Evolutionary conservation across 1,139 yeast species (phyloP), one percentile per base, ranked within the genome.

Genomic region (Lodderomyces elongisporus): DNA sequence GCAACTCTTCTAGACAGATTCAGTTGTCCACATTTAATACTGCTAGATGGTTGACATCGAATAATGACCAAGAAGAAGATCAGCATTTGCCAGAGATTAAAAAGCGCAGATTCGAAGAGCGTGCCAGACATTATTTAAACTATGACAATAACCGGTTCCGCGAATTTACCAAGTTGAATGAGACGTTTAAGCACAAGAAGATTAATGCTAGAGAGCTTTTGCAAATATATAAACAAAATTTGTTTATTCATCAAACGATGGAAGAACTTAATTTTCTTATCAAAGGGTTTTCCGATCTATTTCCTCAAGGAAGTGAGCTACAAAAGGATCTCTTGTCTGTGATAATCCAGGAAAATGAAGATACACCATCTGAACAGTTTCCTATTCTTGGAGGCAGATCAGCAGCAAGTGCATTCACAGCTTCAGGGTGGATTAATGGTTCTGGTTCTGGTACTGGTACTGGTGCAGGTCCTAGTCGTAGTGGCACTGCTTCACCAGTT

Each of bases 111-210:
- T 66, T 88, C 27, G 93, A 84, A 43, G 95, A 87, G 52, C 70
- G 96, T 48, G 96, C 95, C 1, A 79, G 80, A 52, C 87, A 81
- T 53, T 83, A 83, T 50, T 61, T 85, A 37, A 69, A 74, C 35
- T 77, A 81, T 44, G 70, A 79, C 25, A 57, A 58, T 5, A 54
- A 57, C 8, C 63, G 65, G 23, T 66, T 78, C 43, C 58, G 65
- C 9, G 53, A 61, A 34, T 87, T 87, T 51, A 53, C 58, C 20
- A 57, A 59, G 2, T 42, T 74, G 14, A 84, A 81, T 49, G 58
- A 60, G 15, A 54, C 62, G 10, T 85, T 62, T 51, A 64, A 66
- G 32, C 56, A 67, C 20, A 66, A 70, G 33, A 58, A 63, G 15
- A 48, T 82, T 1, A 53, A 66, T 6, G 80, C 82, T 0, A 44